Evolutionary conservation across 2,329 filamentous ascomycete genomes (phyloP).

Genomic region (Sphaerulina populicola): DNA sequence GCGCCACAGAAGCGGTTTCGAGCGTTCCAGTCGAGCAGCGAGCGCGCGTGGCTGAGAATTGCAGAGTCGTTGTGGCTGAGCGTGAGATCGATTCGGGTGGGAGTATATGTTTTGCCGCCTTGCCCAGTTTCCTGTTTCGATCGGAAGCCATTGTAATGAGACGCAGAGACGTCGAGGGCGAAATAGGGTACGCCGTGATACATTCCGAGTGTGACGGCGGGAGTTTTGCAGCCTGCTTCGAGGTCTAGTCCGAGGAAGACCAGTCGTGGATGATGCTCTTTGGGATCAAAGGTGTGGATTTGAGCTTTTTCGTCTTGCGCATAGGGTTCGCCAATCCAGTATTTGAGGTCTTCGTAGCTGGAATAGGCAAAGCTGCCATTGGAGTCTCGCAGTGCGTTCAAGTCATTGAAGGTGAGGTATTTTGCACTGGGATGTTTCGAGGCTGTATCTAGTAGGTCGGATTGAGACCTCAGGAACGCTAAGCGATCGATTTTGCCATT

Average conservation of each 20-base stretch:
- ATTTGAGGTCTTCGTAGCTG: conserved; percentile 13
- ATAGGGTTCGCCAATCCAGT: conserved; percentile 17
- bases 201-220: conserved; percentile 14
- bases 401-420: conserved; percentile 18
- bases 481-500: conserved; percentile 18
- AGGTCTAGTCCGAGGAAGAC: conserved; percentile 21
- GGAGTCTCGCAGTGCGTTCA: conserved; percentile 16
- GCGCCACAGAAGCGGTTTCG: conserved; percentile 19
- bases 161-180: conserved; percentile 17
- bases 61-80: conserved; percentile 18
- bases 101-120: conserved; percentile 11
- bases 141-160: conserved; percentile 16
- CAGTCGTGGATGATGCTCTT: conserved; percentile 16
- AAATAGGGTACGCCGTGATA: conserved; percentile 20
- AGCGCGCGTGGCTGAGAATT: conserved; percentile 20
- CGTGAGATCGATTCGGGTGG: conserved; percentile 18
- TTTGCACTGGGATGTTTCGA: conserved; percentile 18
- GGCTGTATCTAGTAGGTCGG: conserved; percentile 18
- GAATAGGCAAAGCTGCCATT: conserved; percentile 15
- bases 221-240: conserved; percentile 11
- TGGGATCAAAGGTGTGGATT: conserved; percentile 17
- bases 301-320: conserved; percentile 17
- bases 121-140: conserved; percentile 9
- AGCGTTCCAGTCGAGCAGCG: conserved; percentile 20
- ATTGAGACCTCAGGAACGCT: conserved; percentile 17